Percentiles rank a stretch among this genome's conserved stretches.
These are phyloP conservation scores for Yamadazyma nakazawae DNA, from an alignment of 805 yeast species.

Conservation along the genomic window DNA sequence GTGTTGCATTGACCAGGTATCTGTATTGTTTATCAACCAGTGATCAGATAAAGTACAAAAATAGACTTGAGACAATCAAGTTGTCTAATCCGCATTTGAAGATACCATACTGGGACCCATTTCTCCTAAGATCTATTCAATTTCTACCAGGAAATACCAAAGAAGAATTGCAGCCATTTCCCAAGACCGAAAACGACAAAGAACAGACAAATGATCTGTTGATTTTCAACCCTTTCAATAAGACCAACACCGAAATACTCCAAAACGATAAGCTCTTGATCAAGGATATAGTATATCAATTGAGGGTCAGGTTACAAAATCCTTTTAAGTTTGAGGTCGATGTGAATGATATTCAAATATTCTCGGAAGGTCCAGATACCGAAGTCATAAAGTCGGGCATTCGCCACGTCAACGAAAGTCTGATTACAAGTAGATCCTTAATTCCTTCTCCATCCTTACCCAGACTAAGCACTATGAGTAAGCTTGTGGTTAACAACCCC, in stretches of 20 bases:
- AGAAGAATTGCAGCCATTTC: constrained; percentile 44
- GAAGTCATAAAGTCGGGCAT: constrained; percentile 24
- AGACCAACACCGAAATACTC: constrained; percentile 34
- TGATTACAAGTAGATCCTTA: not conserved
- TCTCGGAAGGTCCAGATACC: constrained; percentile 20
- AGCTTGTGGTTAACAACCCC: constrained; percentile 9
- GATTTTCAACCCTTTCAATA: constrained; percentile 52
- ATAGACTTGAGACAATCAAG: constrained; percentile 24
- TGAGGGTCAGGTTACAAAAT: constrained; percentile 62
- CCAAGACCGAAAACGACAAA: constrained; percentile 14
- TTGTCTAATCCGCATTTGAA: constrained; percentile 21
- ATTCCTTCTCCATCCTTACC: constrained; percentile 4
- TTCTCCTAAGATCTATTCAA: constrained; percentile 51
- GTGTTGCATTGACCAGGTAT: constrained; percentile 54
- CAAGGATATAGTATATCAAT: constrained; percentile 53
- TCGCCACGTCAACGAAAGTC: not conserved
- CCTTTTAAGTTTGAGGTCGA: constrained; percentile 76
- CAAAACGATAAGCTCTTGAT: constrained; percentile 37
- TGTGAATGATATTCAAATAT: constrained; percentile 46
- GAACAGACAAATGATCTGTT: constrained; percentile 11
- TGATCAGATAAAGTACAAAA: constrained; percentile 52
- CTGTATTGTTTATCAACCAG: constrained; percentile 49
- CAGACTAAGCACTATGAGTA: constrained; percentile 3
- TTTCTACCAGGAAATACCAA: constrained; percentile 22
- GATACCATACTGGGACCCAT: constrained; percentile 70